These are phyloP conservation scores for Triticum monococcum DNA, from an alignment of 176 grass and related monocot genomes.

Conservation along the genomic window DNA sequence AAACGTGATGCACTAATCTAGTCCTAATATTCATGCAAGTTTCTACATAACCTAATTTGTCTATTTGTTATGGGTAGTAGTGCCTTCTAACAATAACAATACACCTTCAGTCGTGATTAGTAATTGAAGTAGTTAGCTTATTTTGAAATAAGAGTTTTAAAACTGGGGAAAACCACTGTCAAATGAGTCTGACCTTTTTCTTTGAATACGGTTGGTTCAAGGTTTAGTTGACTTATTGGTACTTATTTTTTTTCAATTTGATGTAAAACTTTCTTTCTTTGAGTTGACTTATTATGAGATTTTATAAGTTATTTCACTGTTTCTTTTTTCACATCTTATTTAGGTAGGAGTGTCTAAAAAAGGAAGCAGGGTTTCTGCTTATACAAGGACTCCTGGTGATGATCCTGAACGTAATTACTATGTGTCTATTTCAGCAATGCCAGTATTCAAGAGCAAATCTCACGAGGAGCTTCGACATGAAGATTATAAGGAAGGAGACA, in stretches of 20 bases:
- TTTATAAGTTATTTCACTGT: neutral
- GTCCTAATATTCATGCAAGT: neutral
- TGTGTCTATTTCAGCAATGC: constrained; percentile 47
- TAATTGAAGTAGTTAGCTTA: neutral
- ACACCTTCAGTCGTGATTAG: neutral
- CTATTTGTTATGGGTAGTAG: neutral
- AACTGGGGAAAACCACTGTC: neutral
- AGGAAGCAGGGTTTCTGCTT: constrained; percentile 26
- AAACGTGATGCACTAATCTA: neutral
- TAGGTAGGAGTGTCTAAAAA: constrained; percentile 14
- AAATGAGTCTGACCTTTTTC: neutral
- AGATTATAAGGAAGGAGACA: constrained; percentile 30
- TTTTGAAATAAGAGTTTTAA: neutral
- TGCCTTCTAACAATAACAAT: neutral
- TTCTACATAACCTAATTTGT: neutral
- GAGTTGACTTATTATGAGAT: neutral
- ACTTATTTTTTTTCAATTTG: neutral
- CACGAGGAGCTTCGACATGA: constrained; percentile 47
- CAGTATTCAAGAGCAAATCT: constrained; percentile 31
- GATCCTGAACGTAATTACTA: neutral
- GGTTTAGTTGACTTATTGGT: neutral
- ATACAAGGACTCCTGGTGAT: constrained; percentile 2
- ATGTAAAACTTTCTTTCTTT: neutral
- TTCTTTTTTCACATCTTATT: constrained; percentile 1
- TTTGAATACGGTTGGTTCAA: neutral